phyloP scores from a whole-genome alignment of 2,329 filamentous ascomycete species.

The Fusarium mundagurra region DNA sequence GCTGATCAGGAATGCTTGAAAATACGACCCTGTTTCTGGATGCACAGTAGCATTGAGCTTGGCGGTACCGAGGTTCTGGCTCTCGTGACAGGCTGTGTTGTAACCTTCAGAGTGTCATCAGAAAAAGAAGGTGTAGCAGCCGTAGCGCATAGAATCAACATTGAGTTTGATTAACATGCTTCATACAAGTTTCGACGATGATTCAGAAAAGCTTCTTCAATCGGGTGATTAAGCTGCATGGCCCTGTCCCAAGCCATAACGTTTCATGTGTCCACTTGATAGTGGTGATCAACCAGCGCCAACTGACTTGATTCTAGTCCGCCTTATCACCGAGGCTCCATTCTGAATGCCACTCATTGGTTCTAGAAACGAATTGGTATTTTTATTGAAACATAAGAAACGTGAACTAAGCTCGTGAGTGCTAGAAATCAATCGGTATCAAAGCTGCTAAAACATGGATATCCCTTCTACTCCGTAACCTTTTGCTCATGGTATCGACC shows the following conservation, averaged over 20 bases:
- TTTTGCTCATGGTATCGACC: background rate
- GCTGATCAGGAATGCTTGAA: background rate
- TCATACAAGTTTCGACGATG: background rate
- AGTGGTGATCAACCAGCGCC: background rate
- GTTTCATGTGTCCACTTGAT: background rate
- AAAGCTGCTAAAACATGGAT: background rate
- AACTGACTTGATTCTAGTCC: background rate
- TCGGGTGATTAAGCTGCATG: background rate
- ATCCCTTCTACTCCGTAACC: background rate
- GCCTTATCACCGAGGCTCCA: background rate
- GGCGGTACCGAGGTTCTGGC: background rate
- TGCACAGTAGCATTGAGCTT: background rate
- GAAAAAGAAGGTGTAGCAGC: background rate
- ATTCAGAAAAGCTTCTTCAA: background rate
- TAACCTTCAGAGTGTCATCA: background rate
- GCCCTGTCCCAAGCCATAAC: background rate
- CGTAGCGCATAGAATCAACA: background rate
- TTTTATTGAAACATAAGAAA: background rate
- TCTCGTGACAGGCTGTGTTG: background rate
- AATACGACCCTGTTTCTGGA: background rate
- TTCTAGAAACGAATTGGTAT: background rate
- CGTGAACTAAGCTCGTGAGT: background rate
- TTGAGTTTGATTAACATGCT: background rate
- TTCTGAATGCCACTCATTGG: background rate
- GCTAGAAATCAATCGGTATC: background rate